Evolutionary conservation across 2,329 filamentous ascomycete species (phyloP).

Genomic region (Graphium sp.): DNA sequence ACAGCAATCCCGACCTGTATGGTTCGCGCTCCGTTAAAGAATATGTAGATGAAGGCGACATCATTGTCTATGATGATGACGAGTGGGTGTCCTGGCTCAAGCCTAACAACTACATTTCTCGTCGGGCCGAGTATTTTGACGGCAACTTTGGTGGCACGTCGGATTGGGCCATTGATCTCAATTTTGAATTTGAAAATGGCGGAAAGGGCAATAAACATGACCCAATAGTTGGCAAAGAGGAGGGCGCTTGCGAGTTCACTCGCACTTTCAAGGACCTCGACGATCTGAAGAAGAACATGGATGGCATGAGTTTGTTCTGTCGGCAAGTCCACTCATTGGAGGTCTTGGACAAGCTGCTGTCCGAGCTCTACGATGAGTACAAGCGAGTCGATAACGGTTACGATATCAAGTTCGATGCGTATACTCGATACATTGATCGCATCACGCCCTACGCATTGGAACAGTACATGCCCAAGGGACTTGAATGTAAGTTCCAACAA

Average conservation of each 20-base stretch:
- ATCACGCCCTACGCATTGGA: too few relatives aligned
- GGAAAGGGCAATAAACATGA: neutral
- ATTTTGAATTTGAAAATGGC: neutral
- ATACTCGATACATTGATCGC: neutral
- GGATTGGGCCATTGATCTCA: constrained; percentile 11
- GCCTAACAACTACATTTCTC: constrained; percentile 7
- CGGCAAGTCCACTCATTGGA: neutral
- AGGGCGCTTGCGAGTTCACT: neutral
- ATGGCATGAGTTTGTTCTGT: neutral
- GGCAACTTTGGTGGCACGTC: constrained; percentile 10
- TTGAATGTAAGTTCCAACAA: too few relatives aligned
- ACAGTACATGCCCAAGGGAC: too few relatives aligned
- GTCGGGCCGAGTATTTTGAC: constrained; percentile 4
- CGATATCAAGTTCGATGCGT: neutral
- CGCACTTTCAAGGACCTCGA: constrained; percentile 1
- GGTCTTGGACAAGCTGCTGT: constrained; percentile 1
- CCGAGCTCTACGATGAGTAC: constrained; percentile 1
- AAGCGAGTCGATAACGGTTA: constrained; percentile 1
- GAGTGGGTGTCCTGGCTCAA: constrained; percentile 12
- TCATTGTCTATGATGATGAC: constrained; percentile 9
- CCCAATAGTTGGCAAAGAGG: neutral
- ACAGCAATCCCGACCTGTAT: constrained; percentile 2
- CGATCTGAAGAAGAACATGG: neutral
- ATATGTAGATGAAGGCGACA: too few relatives aligned
- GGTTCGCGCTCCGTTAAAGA: too few relatives aligned